Base-by-base conservation (phyloP, 2,329 filamentous ascomycete species). In the Pseudogymnoascus sp. region DNA sequence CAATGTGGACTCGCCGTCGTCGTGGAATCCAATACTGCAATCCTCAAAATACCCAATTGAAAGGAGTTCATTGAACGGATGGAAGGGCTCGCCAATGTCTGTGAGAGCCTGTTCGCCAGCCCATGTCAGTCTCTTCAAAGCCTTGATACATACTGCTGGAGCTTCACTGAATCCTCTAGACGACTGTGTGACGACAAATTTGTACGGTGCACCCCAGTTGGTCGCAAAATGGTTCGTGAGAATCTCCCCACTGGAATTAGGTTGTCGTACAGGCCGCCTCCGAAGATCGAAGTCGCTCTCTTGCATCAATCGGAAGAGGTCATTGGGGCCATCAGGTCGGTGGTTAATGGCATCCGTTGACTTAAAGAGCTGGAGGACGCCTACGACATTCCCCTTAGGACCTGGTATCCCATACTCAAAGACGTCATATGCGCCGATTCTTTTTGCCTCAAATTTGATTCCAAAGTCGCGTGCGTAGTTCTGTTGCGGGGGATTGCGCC, bases 1-100 rank as follows among this genome's bases (percentile, higher is more conserved):
- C 0, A 89, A 75, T 3, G 84, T 83, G 8, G 74, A 75, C 69
- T 89, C 87, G 4, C 87, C 87, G 66, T 89, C 87, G 63, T 89
- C 86, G 64, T 89, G 86, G 67, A 82, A 87, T 76, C 75, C 78
- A 61, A 89, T 88, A 28, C 78, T 78, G 59, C 85, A 82, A 0
- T 78, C 73, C 68, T 87, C 78, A 68, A 88, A 83, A 69, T 89
- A 90, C 0, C 82, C 85, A 0, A 89, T 75, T 2, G 82, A 79
- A 0, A 89, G 79, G 5, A 85, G 73, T 69, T 89, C 87, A 65
- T 89, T 89, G 74, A 88, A 88, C 5, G 79, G 75, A 0, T 75
- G 65, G 22, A 74, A 70, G 2, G 40, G 14, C 8, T 66, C 65
- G 43, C 53, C 38, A 3, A 66, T 38, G 1, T 60, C 31, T 3